Base-by-base conservation (phyloP, 2,329 filamentous ascomycete genomes). In the Talaromyces amestolkiae region DNA sequence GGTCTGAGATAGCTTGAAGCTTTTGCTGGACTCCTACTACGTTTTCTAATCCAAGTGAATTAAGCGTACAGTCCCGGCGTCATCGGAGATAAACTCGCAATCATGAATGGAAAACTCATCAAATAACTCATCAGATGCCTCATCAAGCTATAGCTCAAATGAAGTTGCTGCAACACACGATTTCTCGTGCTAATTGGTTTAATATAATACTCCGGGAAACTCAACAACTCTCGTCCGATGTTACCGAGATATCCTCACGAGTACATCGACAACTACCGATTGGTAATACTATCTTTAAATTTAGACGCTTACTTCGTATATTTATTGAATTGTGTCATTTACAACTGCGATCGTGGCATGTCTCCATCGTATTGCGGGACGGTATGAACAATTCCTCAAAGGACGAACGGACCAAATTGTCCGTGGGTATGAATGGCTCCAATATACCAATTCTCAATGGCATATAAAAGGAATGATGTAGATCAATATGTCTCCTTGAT, bases 341-440 rank as follows among this genome's bases (percentile, higher is more conserved):
- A 27, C 11, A 5, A 49, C 7, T 49, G 45, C 11, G 9, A 49
- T 49, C 22, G 45, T 51, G 24, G 3, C n/a, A 37, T 19, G 27
- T 22, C 19, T 2, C 10, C 51, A 24, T 24, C 22, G 54, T 22
- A 56, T 10, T 3, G 17, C 22, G n/a, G 4, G 7, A 33, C 22
- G 31, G 22, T 17, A 17, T n/a, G 13, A 3, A 15, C 13, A 59
- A 5, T 31, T n/a, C 56, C 24, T n/a, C 31, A 10, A 59, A 31
- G 39, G 56, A 41, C 22, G 37, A 33, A 59, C 56, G 56, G 56
- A 59, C 56, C 37, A 59, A 45, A 59, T 8, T 45, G 56, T 59
- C 56, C 56, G 56, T 59, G 13, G 33, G 1, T 13, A 11, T 33
- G 3, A 27, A 59, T 11, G n/a, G 15, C 39, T 43, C n/a, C 56